These are phyloP conservation scores for Wickerhamiella cacticola DNA, from an alignment of 805 yeast genomes.

Conservation along the genomic window DNA sequence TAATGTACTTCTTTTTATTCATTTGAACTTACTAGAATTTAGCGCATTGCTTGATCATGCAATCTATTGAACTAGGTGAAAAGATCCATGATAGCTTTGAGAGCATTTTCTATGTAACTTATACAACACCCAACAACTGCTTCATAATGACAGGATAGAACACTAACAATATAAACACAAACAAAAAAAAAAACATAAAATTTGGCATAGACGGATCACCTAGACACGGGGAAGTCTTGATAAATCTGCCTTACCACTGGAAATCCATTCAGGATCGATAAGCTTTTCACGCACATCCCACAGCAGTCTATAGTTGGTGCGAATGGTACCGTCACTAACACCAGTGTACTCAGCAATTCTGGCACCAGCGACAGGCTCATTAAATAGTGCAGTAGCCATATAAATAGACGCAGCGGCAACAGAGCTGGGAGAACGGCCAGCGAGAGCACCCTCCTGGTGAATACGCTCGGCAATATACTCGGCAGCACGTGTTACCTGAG, in stretches of 20 bases:
- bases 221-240: constrained; percentile 32
- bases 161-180: neutral
- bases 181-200: too few relatives aligned
- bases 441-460: constrained; percentile 83
- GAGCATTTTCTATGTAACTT: too few relatives aligned
- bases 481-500: constrained; percentile 81
- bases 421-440: constrained; percentile 94
- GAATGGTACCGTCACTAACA: constrained; percentile 94
- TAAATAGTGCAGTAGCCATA: constrained; percentile 83
- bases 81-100: too few relatives aligned
- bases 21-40: too few relatives aligned
- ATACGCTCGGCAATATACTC: constrained; percentile 84
- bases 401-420: constrained; percentile 96
- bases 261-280: constrained; percentile 68
- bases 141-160: too few relatives aligned
- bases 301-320: constrained; percentile 75
- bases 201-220: too few relatives aligned
- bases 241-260: constrained; percentile 49
- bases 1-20: neutral
- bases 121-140: too few relatives aligned
- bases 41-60: too few relatives aligned
- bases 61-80: too few relatives aligned
- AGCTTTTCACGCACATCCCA: constrained; percentile 60
- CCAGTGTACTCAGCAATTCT: constrained; percentile 87
- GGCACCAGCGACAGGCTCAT: constrained; percentile 59